A percentile compares a stretch with the other conserved stretches of the same genome.
Evolutionary conservation across 768 basidiomycete species (phyloP).

Genomic region (Tylopilus intermedius): DNA sequence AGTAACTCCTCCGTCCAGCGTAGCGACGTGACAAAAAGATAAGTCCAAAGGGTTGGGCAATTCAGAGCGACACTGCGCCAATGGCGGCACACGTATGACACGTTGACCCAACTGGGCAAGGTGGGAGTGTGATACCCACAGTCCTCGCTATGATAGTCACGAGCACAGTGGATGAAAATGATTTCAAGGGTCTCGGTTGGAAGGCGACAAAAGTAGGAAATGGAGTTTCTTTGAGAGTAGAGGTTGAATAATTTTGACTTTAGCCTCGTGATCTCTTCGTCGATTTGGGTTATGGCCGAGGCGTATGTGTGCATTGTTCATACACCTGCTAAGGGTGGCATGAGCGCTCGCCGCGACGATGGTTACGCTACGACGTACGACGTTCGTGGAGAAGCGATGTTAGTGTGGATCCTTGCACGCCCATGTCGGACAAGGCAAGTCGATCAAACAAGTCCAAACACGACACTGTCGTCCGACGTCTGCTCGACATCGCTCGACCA

Average conservation of each 20-base stretch:
- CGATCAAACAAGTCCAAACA: constrained; percentile 23
- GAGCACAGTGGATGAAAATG: background rate
- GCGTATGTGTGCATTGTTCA: too few relatives aligned
- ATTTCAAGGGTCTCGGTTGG: background rate
- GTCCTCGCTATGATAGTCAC: background rate
- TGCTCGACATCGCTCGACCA: constrained; percentile 22
- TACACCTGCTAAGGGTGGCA: too few relatives aligned
- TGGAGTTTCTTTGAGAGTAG: background rate
- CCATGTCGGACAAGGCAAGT: too few relatives aligned
- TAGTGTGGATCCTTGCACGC: too few relatives aligned
- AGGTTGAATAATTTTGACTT: background rate
- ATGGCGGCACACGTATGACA: constrained; percentile 21
- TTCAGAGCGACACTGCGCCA: constrained; percentile 42
- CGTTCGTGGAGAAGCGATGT: too few relatives aligned
- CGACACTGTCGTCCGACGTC: constrained; percentile 1
- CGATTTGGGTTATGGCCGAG: background rate
- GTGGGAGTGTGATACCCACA: background rate
- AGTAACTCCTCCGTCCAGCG: constrained; percentile 39
- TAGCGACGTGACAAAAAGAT: constrained; percentile 27
- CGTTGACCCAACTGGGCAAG: constrained; percentile 2
- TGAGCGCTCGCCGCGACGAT: background rate
- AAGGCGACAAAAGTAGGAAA: background rate
- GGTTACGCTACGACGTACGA: too few relatives aligned
- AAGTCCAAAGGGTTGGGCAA: constrained; percentile 38
- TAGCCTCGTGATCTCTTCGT: background rate